Conservation (phyloP, 768 basidiomycete species). For the Tubosaeta sp. region DNA sequence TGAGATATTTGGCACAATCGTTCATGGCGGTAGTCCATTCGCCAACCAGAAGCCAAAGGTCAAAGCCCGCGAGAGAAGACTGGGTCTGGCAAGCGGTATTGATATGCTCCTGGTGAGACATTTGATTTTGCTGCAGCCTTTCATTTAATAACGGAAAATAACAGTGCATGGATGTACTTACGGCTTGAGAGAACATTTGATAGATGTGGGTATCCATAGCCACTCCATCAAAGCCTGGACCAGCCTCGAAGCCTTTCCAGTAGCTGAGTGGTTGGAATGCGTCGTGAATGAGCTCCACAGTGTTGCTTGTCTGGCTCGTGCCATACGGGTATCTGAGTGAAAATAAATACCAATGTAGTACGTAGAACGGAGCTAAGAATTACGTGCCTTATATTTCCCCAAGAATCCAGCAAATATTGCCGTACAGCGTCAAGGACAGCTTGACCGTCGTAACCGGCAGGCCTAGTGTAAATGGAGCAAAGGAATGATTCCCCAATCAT, state of each 20-base stretch:
- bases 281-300: conserved; percentile 66
- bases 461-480: conserved; percentile 37
- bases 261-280: conserved; percentile 73
- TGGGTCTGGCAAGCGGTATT: conserved; percentile 49
- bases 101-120: conserved; percentile 54
- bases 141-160: not conserved
- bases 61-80: conserved; percentile 44
- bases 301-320: conserved; percentile 46
- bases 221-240: conserved; percentile 57
- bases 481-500: not conserved
- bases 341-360: conserved; percentile 1
- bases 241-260: conserved; percentile 60
- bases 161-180: conserved; percentile 29
- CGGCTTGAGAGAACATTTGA: conserved; percentile 62
- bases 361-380: not conserved
- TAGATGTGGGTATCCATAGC: conserved; percentile 80
- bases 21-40: conserved; percentile 82
- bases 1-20: conserved; percentile 61
- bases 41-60: conserved; percentile 80
- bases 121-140: conserved; percentile 38
- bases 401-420: conserved; percentile 74
- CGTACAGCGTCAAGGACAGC: conserved; percentile 45
- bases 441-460: conserved; percentile 62
- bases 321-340: conserved; percentile 38
- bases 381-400: conserved; percentile 61